Percentiles rank a stretch among this genome's conserved stretches.
Conservation (phyloP, 331 rosid species). For the Erythrophleum ivorense region DNA sequence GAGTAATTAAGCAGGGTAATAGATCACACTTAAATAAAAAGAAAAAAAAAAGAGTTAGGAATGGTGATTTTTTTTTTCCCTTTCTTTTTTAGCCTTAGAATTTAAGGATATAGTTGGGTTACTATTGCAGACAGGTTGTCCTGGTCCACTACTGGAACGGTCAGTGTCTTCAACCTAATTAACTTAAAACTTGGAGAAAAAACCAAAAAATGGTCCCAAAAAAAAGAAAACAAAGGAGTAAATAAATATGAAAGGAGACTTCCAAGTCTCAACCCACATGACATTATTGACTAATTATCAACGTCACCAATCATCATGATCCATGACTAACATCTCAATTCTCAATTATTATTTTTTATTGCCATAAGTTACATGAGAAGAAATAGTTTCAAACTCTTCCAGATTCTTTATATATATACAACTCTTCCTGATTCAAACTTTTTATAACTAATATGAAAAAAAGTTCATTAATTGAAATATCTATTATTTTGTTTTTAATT, state of each 20-base stretch:
- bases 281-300: slow-evolving; percentile 28
- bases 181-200: background rate
- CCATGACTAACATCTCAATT: background rate
- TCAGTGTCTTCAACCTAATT: slow-evolving; percentile 57
- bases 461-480: background rate
- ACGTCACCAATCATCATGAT: background rate
- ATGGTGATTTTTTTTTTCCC: background rate
- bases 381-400: background rate
- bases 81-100: background rate
- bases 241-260: slow-evolving; percentile 28
- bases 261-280: slow-evolving; percentile 37
- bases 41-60: too few relatives aligned
- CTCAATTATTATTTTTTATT: background rate
- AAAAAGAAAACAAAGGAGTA: background rate
- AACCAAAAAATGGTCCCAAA: background rate
- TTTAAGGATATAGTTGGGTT: background rate
- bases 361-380: too few relatives aligned
- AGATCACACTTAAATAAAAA: too few relatives aligned
- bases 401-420: background rate
- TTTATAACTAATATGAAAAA: background rate
- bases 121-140: slow-evolving; percentile 54
- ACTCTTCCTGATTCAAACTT: background rate
- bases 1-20: background rate
- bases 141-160: slow-evolving; percentile 47
- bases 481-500: background rate